A percentile compares a stretch with the other conserved stretches of the same genome.
Conservation (phyloP, 441 rosid genomes). For the Sinapis alba region DNA sequence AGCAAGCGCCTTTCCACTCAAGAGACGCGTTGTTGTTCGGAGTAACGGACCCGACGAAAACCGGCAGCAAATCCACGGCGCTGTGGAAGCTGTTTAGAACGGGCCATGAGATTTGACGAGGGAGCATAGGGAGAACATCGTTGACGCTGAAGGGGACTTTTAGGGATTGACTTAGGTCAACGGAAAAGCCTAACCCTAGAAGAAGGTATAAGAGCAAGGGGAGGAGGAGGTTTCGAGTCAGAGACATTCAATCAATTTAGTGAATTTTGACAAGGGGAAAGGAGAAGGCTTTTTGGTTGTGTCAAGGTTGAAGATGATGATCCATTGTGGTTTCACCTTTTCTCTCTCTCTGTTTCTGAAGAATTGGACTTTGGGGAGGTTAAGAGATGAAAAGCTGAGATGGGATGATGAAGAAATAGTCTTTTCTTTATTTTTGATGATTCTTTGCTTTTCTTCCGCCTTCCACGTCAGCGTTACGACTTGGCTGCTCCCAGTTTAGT, state of each 20-base stretch:
- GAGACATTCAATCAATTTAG: constrained; percentile 42
- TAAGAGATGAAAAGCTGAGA: neutral
- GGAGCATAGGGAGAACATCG: constrained; percentile 83
- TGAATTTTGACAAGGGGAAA: neutral
- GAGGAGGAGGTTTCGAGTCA: constrained; percentile 20
- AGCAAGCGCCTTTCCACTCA: constrained; percentile 94
- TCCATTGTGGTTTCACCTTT: constrained; percentile 12
- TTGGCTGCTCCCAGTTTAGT: neutral
- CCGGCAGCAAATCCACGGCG: constrained; percentile 85
- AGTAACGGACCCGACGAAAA: constrained; percentile 74
- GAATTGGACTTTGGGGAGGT: constrained; percentile 35
- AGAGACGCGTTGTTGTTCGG: constrained; percentile 55
- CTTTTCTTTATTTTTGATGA: neutral
- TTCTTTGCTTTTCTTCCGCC: constrained; percentile 32
- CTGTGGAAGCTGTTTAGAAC: constrained; percentile 78
- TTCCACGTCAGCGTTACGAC: constrained; percentile 17
- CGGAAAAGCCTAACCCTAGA: constrained; percentile 55
- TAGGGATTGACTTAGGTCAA: constrained; percentile 44
- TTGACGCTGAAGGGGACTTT: constrained; percentile 71
- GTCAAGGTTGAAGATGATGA: constrained; percentile 41
- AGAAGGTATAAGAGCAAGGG: constrained; percentile 40
- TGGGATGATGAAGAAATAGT: constrained; percentile 16
- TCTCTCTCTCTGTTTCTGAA: constrained; percentile 7
- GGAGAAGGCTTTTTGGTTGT: neutral
- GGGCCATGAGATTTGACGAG: constrained; percentile 91